Conservation (phyloP, 2,329 filamentous ascomycete species). For the Aureobasidium pullulans region DNA sequence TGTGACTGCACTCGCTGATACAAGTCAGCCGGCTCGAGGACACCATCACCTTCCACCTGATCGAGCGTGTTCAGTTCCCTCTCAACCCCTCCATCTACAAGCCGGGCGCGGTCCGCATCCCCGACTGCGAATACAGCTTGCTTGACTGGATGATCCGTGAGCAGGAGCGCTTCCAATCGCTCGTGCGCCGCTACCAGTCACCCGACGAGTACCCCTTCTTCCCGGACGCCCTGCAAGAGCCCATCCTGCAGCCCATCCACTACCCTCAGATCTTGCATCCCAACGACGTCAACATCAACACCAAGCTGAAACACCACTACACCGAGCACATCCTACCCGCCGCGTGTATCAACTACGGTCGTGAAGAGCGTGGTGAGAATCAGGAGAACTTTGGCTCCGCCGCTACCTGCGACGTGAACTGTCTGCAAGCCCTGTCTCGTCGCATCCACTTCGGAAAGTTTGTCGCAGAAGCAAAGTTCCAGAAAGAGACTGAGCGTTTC, state of each 20-base stretch:
- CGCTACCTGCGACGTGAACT: conserved; percentile 83
- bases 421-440: conserved; percentile 80
- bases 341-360: conserved; percentile 71
- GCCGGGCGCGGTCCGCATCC: conserved; percentile 72
- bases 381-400: conserved; percentile 94
- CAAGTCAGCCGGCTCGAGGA: conserved; percentile 78
- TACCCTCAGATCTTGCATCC: conserved; percentile 83
- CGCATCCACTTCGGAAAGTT: conserved; percentile 98
- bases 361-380: conserved; percentile 71
- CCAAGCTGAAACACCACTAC: conserved; percentile 79
- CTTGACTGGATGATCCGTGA: conserved; percentile 90
- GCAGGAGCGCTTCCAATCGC: conserved; percentile 84
- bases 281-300: conserved; percentile 87
- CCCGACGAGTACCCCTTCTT: conserved; percentile 99
- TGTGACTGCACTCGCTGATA: conserved; percentile 62
- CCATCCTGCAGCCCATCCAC: conserved; percentile 77
- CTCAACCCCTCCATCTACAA: conserved; percentile 82
- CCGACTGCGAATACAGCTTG: conserved; percentile 66
- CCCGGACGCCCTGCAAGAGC: conserved; percentile 66
- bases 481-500: conserved; percentile 71
- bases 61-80: conserved; percentile 96
- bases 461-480: conserved; percentile 93
- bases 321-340: conserved; percentile 73
- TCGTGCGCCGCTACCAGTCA: conserved; percentile 88
- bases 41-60: conserved; percentile 93